Evolutionary conservation across 2,329 filamentous ascomycete genomes (phyloP).

Genomic region (Lasiodiplodia theobromae): DNA sequence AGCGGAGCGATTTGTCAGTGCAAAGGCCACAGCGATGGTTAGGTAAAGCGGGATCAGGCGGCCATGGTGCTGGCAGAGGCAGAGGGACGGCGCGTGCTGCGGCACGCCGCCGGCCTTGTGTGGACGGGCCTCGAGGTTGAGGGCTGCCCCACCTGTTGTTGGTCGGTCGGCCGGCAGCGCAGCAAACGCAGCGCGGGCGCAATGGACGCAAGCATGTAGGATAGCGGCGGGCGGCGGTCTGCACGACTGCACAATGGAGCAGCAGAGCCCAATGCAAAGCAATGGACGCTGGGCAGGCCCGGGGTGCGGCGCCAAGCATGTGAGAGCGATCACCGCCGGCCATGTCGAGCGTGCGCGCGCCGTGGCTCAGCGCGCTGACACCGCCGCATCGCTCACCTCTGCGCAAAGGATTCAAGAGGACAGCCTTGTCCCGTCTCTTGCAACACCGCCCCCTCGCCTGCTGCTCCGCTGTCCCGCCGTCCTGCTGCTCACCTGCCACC

Average conservation of each 20-base stretch:
- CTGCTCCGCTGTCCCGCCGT: slow-evolving; percentile 3
- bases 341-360: slow-evolving; percentile 19
- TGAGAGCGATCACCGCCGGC: slow-evolving; percentile 21
- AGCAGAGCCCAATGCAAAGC: slow-evolving; percentile 2
- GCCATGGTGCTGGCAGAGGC: neutral
- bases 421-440: slow-evolving; percentile 15
- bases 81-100: slow-evolving; percentile 6
- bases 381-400: slow-evolving; percentile 24
- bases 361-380: slow-evolving; percentile 27
- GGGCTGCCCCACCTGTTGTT: slow-evolving; percentile 12
- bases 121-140: slow-evolving; percentile 7
- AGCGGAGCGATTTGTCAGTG: slow-evolving; percentile 9
- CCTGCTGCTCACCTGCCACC: slow-evolving; percentile 9
- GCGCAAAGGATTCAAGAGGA: slow-evolving; percentile 23
- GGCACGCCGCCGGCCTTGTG: slow-evolving; percentile 7
- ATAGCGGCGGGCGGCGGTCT: neutral
- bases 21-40: neutral
- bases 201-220: neutral
- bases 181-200: slow-evolving; percentile 7
- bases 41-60: neutral
- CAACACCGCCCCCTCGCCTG: slow-evolving; percentile 2
- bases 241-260: neutral
- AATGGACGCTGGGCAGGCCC: slow-evolving; percentile 1
- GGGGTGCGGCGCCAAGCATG: slow-evolving; percentile 18
- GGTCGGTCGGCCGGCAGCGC: slow-evolving; percentile 3